phyloP scores from a whole-genome alignment of 73 alveolate species.

The Tetrahymena borealis region DNA sequence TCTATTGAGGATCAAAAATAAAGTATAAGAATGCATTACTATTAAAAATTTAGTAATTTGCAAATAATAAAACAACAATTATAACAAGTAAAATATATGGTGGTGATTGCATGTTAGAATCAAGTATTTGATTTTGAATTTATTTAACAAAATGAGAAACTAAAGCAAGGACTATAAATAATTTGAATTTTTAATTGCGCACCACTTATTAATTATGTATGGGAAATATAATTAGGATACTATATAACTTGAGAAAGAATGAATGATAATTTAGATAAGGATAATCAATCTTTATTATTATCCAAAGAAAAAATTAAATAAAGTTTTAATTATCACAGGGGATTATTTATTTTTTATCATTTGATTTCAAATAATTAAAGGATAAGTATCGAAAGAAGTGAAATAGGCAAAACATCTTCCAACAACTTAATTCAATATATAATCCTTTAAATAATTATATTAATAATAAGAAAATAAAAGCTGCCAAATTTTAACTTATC shows the following conservation, averaged over 20 bases:
- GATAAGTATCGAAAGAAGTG: neutral
- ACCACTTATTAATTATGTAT: neutral
- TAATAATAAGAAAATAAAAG: too few species aligned
- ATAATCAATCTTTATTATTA: neutral
- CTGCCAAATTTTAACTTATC: too few species aligned
- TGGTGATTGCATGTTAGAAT: too few species aligned
- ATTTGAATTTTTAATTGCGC: neutral
- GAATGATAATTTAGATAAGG: neutral
- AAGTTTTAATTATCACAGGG: neutral
- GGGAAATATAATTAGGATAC: too few species aligned
- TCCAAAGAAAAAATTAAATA: neutral
- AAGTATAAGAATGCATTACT: too few species aligned
- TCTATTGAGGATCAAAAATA: too few species aligned
- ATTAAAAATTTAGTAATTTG: too few species aligned
- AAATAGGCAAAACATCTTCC: neutral
- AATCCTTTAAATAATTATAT: too few species aligned
- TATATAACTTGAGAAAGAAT: too few species aligned
- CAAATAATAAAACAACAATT: too few species aligned
- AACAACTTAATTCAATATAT: too few species aligned
- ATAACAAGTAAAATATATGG: too few species aligned
- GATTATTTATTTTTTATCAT: neutral
- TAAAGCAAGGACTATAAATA: neutral
- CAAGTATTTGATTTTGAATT: neutral
- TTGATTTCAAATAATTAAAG: neutral
- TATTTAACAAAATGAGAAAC: neutral